Conservation (phyloP, 495 filamentous ascomycete genomes). For the Wilcoxina mikolae region DNA sequence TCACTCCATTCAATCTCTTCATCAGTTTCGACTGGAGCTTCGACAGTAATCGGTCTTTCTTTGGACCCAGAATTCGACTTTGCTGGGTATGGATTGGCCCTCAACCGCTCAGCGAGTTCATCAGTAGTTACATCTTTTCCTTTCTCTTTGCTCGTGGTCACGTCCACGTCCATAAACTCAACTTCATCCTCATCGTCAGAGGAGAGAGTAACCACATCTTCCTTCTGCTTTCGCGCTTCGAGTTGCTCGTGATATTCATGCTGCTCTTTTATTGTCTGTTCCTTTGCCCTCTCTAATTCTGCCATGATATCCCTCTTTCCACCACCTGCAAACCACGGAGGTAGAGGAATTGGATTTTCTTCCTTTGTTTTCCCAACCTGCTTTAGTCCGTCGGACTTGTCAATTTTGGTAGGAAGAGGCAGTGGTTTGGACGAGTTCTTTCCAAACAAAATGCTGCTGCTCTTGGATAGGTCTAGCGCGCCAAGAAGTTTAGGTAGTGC, state of each 20-base stretch:
- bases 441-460: slow-evolving; percentile 22
- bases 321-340: slow-evolving; percentile 66
- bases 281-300: slow-evolving; percentile 32
- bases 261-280: slow-evolving; percentile 12
- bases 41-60: background rate
- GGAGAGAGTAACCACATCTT: slow-evolving; percentile 36
- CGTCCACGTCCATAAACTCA: slow-evolving; percentile 38
- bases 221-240: slow-evolving; percentile 29
- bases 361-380: slow-evolving; percentile 43
- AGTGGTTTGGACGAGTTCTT: too few species aligned
- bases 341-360: slow-evolving; percentile 48
- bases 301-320: slow-evolving; percentile 39
- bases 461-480: slow-evolving; percentile 16
- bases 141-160: background rate
- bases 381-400: too few species aligned
- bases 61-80: background rate
- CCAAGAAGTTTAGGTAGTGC: background rate
- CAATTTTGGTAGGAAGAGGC: too few species aligned
- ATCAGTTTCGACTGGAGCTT: slow-evolving; percentile 11
- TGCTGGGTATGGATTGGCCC: background rate
- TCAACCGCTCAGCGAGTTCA: slow-evolving; percentile 25
- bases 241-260: slow-evolving; percentile 5
- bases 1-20: slow-evolving; percentile 34
- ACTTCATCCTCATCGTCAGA: slow-evolving; percentile 37
- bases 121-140: slow-evolving; percentile 27